These are phyloP conservation scores for Dispira simplex DNA, from an alignment of 192 early-diverging fungal genomes.

Conservation along the genomic window DNA sequence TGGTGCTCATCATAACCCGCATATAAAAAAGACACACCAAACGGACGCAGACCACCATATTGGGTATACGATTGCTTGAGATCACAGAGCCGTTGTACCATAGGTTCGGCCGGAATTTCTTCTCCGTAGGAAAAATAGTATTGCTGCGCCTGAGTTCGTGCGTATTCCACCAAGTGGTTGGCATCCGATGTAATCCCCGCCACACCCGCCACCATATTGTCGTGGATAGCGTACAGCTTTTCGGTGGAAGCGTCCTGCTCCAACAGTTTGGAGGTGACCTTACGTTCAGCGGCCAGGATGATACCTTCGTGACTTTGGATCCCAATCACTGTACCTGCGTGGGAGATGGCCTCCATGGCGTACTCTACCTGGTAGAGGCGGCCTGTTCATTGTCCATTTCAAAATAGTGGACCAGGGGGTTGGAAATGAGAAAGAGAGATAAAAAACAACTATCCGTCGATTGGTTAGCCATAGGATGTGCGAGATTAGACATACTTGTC, in stretches of 20 bases:
- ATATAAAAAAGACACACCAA: slow-evolving; percentile 95
- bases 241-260: slow-evolving; percentile 74
- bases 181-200: slow-evolving; percentile 95
- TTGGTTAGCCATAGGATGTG: neutral
- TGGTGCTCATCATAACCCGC: slow-evolving; percentile 81
- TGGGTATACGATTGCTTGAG: slow-evolving; percentile 99
- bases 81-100: slow-evolving; percentile 91
- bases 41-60: slow-evolving; percentile 95
- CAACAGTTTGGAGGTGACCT: slow-evolving; percentile 82
- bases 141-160: slow-evolving; percentile 71
- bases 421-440: neutral
- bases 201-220: slow-evolving; percentile 87
- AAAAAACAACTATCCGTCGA: neutral
- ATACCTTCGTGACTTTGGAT: slow-evolving; percentile 85
- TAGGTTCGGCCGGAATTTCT: slow-evolving; percentile 84
- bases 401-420: neutral
- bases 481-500: neutral
- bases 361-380: slow-evolving; percentile 99
- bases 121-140: slow-evolving; percentile 81
- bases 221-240: slow-evolving; percentile 93
- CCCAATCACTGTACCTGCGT: slow-evolving; percentile 89
- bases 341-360: slow-evolving; percentile 99
- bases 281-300: slow-evolving; percentile 94
- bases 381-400: slow-evolving; percentile 31
- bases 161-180: slow-evolving; percentile 87